Base-by-base conservation (phyloP, 257 asterid genomes). In the Penstemon davidsonii region DNA sequence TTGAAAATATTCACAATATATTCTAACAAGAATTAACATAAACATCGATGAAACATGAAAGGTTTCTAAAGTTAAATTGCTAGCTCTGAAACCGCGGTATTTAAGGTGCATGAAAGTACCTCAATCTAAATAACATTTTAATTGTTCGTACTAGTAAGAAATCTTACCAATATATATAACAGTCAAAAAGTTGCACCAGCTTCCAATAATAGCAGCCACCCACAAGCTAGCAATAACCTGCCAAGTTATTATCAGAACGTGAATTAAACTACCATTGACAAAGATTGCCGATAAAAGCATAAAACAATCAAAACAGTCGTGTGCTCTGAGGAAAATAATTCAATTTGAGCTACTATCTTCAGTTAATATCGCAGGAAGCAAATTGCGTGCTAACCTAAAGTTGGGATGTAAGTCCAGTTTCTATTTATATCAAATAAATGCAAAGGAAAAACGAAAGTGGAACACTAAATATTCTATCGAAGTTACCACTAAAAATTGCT, bases 121-220 rank as follows among this genome's bases (percentile, higher is more conserved):
- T 44, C n/a, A 44, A 19, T 18, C 39, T 5, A 8, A 13, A 8
- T 49, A 25, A 4, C 4, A 13, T 11, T 55, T 7, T 8, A 10
- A 63, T 45, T 39, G 36, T 12, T 10, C 3, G 57, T 2, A 25
- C 8, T 51, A 36, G 41, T 49, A 25, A 7, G 39, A 77, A 33
- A 12, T 43, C 88, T 74, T 70, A 86, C 90, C 96, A 4, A 93
- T 75, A 55, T 82, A 93, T 44, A 86, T 33, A 72, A 90, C 81
- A 8, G 96, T 88, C 68, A 93, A 69, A 44, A 90, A 79, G 83
- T 87, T 93, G 88, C 82, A 93, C 91, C 96, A 93, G 94, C 91
- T 87, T 80, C 96, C 96, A 51, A 90, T 81, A 37, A 93, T 74
- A 68, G 97, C 92, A 75, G 87, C 91, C 60, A 78, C 81, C 77